Evolutionary conservation across 331 rosid species (phyloP).

Genomic region (Arachis monticola): DNA sequence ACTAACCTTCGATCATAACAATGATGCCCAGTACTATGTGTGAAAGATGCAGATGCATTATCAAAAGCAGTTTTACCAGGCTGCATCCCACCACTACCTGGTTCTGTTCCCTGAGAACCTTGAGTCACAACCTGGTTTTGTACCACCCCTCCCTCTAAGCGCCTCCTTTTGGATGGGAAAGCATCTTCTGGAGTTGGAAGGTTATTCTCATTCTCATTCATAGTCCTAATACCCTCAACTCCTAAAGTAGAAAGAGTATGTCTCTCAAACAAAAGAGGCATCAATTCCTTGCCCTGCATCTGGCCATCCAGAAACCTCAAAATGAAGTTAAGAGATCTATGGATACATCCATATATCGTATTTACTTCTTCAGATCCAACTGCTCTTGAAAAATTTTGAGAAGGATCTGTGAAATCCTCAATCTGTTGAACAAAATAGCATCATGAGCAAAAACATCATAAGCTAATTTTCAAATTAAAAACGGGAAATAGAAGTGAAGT

Average conservation of each 20-base stretch:
- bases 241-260: constrained; percentile 16
- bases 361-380: constrained; percentile 40
- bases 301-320: constrained; percentile 33
- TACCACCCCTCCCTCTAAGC: constrained; percentile 8
- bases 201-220: constrained; percentile 4
- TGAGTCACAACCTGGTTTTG: constrained; percentile 17
- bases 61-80: neutral
- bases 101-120: constrained; percentile 25
- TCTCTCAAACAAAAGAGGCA: constrained; percentile 42
- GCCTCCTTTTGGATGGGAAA: constrained; percentile 33
- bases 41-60: constrained; percentile 8
- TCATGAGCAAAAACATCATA: constrained; percentile 16
- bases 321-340: constrained; percentile 38
- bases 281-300: constrained; percentile 37
- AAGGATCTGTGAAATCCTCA: constrained; percentile 54
- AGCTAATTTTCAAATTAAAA: constrained; percentile 13
- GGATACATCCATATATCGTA: constrained; percentile 44
- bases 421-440: constrained; percentile 42
- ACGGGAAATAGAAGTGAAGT: constrained; percentile 22
- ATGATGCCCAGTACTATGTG: constrained; percentile 25
- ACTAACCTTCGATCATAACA: constrained; percentile 9
- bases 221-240: constrained; percentile 12
- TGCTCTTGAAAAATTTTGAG: constrained; percentile 51
- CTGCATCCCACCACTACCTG: constrained; percentile 22
- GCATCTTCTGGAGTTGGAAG: constrained; percentile 28